Evolutionary conservation across 306 rosid species (phyloP), one percentile per base, ranked within the genome.

Genomic region (Inga laurina): DNA sequence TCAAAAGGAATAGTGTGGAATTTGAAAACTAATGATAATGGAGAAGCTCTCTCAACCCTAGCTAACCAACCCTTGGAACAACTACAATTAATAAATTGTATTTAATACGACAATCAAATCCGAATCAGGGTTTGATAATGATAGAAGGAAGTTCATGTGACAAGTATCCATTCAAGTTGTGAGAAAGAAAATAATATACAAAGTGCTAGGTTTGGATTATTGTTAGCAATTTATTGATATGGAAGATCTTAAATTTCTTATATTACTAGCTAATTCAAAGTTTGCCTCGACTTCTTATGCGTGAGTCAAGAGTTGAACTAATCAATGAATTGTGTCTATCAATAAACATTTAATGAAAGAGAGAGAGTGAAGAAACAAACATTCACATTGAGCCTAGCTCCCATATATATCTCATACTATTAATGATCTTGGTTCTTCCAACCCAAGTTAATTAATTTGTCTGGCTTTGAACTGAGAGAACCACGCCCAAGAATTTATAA

Each of bases 291-390:
- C 78, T 2, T 71, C 35, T 71, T n/a, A 22, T 27, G 27, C 18
- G 14, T n/a, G 79, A 73, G 65, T 72, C 70, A 49, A 51, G 65
- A 27, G 34, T 59, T 85, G 76, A 68, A 73, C 78, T 83, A 72
- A 39, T 79, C 77, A 70, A 79, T 81, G 82, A 78, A 82, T 81
- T 59, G 64, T 51, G 82, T 87, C 76, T 80, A 76, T 74, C 80
- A 41, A 48, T 72, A 75, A 4, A 72, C 39, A 64, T 45, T 68
- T 54, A 66, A 27, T 39, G 61, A 24, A 6, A 64, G 71, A 74
- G 44, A 21, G 57, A 64, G 9, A 73, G 75, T 39, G 43, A 19
- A 51, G 12, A 45, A 81, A 74, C 87, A 80, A 77, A 82, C 86
- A 86, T 82, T 86, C 85, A 80, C 62, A 82, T 76, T 72, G 82